Evolutionary conservation across 176 grass and related monocot species (phyloP).

Genomic region (Cenchrus fungigraminus): DNA sequence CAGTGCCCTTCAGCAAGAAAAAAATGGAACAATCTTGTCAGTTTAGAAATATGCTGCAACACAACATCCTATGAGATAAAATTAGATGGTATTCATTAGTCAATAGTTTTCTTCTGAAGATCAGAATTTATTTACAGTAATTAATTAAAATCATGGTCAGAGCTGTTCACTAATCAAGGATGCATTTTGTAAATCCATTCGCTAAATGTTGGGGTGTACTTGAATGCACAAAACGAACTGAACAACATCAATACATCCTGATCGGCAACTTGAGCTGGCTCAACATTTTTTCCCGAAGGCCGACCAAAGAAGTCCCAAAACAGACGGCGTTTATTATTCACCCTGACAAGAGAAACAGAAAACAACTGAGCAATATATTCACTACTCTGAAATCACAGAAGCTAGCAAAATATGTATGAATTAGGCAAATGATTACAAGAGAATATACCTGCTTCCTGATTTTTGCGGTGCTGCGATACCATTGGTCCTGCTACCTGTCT

Average conservation of each 20-base stretch:
- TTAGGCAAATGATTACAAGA: constrained; percentile 12
- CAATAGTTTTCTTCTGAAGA: constrained; percentile 15
- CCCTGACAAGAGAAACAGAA: constrained; percentile 38
- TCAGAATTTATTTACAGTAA: constrained; percentile 23
- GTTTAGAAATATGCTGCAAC: constrained; percentile 20
- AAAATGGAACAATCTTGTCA: constrained; percentile 4
- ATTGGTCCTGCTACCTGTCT: constrained; percentile 29
- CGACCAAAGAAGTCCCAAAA: constrained; percentile 68
- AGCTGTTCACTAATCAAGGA: neutral
- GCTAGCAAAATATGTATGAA: constrained; percentile 30
- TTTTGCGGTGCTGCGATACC: constrained; percentile 45
- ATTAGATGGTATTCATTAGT: neutral
- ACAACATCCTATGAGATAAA: constrained; percentile 26
- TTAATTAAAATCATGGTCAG: neutral
- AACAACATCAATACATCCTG: constrained; percentile 62
- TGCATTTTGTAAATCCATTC: neutral
- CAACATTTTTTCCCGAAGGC: constrained; percentile 47
- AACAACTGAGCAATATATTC: constrained; percentile 23
- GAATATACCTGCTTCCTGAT: constrained; percentile 54
- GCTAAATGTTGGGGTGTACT: constrained; percentile 7
- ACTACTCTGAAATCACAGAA: constrained; percentile 28
- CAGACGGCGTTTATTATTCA: constrained; percentile 61
- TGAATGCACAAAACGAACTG: constrained; percentile 13
- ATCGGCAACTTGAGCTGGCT: constrained; percentile 41
- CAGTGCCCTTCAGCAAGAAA: constrained; percentile 47